Percentiles rank a stretch among this genome's conserved stretches.
phyloP scores from a whole-genome alignment of 2,329 filamentous ascomycete species.

The Colletotrichum paranaense region DNA sequence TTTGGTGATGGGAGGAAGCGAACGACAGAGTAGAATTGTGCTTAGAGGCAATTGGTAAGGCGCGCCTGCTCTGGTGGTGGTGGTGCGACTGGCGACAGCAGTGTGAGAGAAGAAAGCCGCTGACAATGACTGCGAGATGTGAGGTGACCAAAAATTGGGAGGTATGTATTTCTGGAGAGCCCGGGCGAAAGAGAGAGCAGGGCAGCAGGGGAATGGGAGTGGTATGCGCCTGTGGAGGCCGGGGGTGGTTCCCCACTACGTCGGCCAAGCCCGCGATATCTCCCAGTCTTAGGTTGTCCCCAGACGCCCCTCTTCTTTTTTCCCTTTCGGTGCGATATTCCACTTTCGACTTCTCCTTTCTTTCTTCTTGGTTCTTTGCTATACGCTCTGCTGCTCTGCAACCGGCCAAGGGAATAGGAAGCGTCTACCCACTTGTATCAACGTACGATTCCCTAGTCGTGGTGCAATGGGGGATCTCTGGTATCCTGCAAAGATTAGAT shows the following conservation, averaged over 20 bases:
- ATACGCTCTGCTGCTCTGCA: background rate
- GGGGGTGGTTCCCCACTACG: background rate
- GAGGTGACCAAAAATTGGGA: slow-evolving; percentile 28
- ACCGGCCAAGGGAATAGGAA: background rate
- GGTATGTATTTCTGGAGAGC: slow-evolving; percentile 25
- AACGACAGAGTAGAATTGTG: background rate
- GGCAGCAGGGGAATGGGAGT: background rate
- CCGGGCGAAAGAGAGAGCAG: slow-evolving; percentile 3
- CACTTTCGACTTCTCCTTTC: slow-evolving; percentile 1
- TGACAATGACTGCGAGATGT: background rate
- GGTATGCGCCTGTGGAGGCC: slow-evolving; percentile 12
- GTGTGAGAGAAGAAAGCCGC: slow-evolving; percentile 14
- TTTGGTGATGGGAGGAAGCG: background rate
- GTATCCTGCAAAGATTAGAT: slow-evolving; percentile 5
- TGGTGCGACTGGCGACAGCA: slow-evolving; percentile 9
- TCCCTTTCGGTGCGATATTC: background rate
- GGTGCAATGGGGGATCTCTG: background rate
- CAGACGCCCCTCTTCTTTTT: slow-evolving; percentile 22
- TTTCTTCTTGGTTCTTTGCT: slow-evolving; percentile 15
- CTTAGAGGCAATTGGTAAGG: background rate
- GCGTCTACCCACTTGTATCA: background rate
- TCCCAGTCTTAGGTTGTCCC: slow-evolving; percentile 1
- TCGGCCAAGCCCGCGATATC: slow-evolving; percentile 14
- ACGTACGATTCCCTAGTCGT: background rate
- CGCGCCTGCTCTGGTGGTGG: background rate